Evolutionary conservation across 192 early-diverging fungal species (phyloP).

Genomic region (Linderina pennispora): DNA sequence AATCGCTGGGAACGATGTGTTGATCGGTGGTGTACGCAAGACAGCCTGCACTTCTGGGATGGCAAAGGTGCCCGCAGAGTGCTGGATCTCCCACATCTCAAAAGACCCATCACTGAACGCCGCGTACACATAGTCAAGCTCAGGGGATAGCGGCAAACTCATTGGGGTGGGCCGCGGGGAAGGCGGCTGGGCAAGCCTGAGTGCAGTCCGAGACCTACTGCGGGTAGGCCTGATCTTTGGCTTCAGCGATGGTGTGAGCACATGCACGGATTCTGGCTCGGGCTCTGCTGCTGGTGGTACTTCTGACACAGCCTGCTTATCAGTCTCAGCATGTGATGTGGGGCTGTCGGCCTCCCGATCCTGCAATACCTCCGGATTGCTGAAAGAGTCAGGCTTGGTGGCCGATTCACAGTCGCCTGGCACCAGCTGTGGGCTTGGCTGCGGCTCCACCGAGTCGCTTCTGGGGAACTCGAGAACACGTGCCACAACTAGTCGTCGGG

Average conservation of each 20-base stretch:
- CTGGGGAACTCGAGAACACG: neutral
- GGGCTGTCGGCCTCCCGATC: no score
- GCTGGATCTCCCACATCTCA: constrained; percentile 17
- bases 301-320: no score
- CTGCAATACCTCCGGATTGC: no score
- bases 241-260: neutral
- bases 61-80: neutral
- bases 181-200: neutral
- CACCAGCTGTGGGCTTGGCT: no score
- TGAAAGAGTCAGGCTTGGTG: no score
- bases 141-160: neutral
- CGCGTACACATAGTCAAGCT: constrained; percentile 3
- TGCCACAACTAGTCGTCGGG: neutral
- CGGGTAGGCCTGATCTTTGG: neutral
- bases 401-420: no score
- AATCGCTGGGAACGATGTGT: neutral
- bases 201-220: neutral
- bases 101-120: constrained; percentile 34
- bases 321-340: no score
- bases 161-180: neutral
- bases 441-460: no score
- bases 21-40: constrained; percentile 4
- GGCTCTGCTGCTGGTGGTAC: no score
- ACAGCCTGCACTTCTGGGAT: constrained; percentile 2
- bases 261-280: neutral